A percentile compares a stretch with the other conserved stretches of the same genome.
Conservation (phyloP, 2,329 filamentous ascomycete genomes). For the Beauveria sp. region DNA sequence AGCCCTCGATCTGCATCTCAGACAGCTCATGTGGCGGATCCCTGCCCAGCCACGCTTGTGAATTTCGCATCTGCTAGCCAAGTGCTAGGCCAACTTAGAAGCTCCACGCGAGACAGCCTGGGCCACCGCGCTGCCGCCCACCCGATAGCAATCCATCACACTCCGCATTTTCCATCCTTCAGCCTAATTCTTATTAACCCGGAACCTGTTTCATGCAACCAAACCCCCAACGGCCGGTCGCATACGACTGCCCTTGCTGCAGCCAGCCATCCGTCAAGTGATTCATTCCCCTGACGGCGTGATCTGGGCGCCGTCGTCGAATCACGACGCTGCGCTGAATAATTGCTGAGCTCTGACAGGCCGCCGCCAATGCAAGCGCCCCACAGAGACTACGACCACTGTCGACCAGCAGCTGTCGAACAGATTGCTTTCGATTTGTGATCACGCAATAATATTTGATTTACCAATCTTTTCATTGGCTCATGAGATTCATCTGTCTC, state of each 20-base stretch:
- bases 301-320: background rate
- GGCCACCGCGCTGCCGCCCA: background rate
- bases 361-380: background rate
- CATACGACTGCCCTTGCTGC: constrained; percentile 4
- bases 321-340: constrained; percentile 17
- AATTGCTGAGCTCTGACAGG: constrained; percentile 21
- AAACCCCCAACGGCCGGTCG: background rate
- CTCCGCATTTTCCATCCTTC: constrained; percentile 1
- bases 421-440: constrained; percentile 2
- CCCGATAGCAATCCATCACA: background rate
- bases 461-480: background rate
- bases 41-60: background rate
- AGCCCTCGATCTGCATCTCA: constrained; percentile 5
- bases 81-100: background rate
- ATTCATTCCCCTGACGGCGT: background rate
- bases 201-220: background rate
- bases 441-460: background rate
- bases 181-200: background rate
- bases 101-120: constrained; percentile 3
- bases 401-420: background rate
- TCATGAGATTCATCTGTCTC: background rate
- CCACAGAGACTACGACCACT: constrained; percentile 1
- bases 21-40: constrained; percentile 1
- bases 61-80: background rate
- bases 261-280: background rate